Conservation (phyloP, 2,329 filamentous ascomycete genomes). For the Sporothrix brunneoviolacea region DNA sequence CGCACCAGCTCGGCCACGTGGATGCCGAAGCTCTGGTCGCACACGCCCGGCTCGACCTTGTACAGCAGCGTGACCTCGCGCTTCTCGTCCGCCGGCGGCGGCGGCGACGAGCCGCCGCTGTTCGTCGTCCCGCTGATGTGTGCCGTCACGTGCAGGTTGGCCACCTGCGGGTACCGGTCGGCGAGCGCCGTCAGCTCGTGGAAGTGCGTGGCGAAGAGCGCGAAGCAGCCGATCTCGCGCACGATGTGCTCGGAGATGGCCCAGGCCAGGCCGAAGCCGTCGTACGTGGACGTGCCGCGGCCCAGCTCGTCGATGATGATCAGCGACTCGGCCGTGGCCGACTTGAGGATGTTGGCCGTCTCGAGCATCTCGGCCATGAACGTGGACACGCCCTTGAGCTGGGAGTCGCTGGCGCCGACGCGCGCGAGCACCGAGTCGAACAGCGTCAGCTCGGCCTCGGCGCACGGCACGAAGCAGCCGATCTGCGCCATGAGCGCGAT, state of each 20-base stretch:
- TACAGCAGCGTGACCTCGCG: slow-evolving; percentile 92
- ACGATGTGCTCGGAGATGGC: slow-evolving; percentile 97
- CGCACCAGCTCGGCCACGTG: slow-evolving; percentile 95
- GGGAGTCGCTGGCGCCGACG: slow-evolving; percentile 91
- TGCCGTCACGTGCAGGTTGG: slow-evolving; percentile 92
- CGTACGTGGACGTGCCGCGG: slow-evolving; percentile 93
- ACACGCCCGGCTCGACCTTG: slow-evolving; percentile 92
- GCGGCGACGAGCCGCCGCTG: slow-evolving; percentile 28
- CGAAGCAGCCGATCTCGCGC: slow-evolving; percentile 87
- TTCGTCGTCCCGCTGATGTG: slow-evolving; percentile 59
- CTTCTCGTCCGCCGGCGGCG: too few relatives aligned
- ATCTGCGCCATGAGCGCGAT: slow-evolving; percentile 96
- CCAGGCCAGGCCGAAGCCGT: slow-evolving; percentile 98
- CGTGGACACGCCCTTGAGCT: slow-evolving; percentile 94
- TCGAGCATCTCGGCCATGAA: slow-evolving; percentile 99
- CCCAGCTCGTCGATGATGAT: slow-evolving; percentile 99
- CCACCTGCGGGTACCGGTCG: slow-evolving; percentile 78
- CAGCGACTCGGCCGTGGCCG: slow-evolving; percentile 85
- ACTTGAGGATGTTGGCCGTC: slow-evolving; percentile 96
- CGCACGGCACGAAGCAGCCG: slow-evolving; percentile 90
- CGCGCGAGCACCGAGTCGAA: slow-evolving; percentile 96
- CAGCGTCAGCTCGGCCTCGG: slow-evolving; percentile 84
- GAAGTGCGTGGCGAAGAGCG: slow-evolving; percentile 96
- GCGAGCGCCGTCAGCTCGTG: slow-evolving; percentile 91
- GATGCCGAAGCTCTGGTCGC: slow-evolving; percentile 96